phyloP scores from a whole-genome alignment of 106 monocot species.

The Dendrobium huoshanense region DNA sequence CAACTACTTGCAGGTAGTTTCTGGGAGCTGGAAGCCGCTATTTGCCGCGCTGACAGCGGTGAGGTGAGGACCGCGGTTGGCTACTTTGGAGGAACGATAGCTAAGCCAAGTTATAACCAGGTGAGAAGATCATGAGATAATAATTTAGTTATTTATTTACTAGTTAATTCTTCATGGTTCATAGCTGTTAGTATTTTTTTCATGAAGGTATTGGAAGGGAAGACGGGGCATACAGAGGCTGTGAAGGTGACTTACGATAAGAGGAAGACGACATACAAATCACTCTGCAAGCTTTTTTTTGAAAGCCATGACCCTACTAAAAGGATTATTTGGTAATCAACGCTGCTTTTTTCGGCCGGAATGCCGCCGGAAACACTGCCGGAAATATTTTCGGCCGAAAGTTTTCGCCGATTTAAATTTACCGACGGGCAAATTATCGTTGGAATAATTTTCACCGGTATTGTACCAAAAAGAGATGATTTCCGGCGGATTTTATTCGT shows the following conservation, averaged over 20 bases:
- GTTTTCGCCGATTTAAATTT: too few species aligned
- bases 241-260: slow-evolving; percentile 35
- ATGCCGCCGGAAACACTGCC: too few species aligned
- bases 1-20: background rate
- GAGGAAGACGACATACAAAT: slow-evolving; percentile 20
- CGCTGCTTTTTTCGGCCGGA: background rate
- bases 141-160: background rate
- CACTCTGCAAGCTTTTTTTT: slow-evolving; percentile 35
- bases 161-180: background rate
- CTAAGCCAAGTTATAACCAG: slow-evolving; percentile 35
- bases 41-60: slow-evolving; percentile 20
- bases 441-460: too few species aligned
- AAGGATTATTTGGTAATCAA: slow-evolving; percentile 38
- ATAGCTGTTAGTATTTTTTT: too few species aligned
- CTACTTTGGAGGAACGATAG: slow-evolving; percentile 31
- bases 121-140: background rate
- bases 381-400: too few species aligned
- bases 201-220: slow-evolving; percentile 26
- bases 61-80: slow-evolving; percentile 35
- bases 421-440: too few species aligned
- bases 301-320: slow-evolving; percentile 47
- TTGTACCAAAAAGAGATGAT: too few species aligned
- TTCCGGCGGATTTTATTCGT: too few species aligned
- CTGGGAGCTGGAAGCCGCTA: slow-evolving; percentile 35
- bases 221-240: slow-evolving; percentile 45